phyloP scores from a whole-genome alignment of 2,329 filamentous ascomycete species.

The Tolypocladium sp. region DNA sequence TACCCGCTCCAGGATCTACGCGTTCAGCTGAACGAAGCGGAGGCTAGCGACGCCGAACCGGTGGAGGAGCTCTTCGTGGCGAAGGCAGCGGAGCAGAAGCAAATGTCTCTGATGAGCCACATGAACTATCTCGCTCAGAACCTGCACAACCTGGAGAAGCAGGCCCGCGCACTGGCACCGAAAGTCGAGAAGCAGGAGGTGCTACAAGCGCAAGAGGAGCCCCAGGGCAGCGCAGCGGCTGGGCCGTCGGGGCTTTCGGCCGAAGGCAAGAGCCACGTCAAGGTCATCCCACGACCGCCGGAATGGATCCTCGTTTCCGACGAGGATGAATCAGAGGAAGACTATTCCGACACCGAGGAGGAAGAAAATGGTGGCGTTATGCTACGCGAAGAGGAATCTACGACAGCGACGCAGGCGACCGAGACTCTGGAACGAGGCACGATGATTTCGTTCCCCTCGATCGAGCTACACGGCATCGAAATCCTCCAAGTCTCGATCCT shows the following conservation, averaged over 20 bases:
- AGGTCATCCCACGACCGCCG: conserved; percentile 64
- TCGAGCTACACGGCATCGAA: conserved; percentile 72
- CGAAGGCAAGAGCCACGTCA: conserved; percentile 54
- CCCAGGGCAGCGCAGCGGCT: conserved; percentile 3
- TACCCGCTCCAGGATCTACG: conserved; percentile 64
- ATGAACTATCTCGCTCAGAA: conserved; percentile 68
- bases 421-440: conserved; percentile 55
- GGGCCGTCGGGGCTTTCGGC: conserved; percentile 9
- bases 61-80: conserved; percentile 58
- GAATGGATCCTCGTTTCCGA: conserved; percentile 55
- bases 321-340: conserved; percentile 38
- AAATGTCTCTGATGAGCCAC: conserved; percentile 61
- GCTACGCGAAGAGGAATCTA: conserved; percentile 19
- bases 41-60: conserved; percentile 48
- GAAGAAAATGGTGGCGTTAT: conserved; percentile 32
- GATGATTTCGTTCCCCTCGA: conserved; percentile 67
- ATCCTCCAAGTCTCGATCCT: conserved; percentile 60
- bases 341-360: conserved; percentile 35
- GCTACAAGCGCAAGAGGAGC: conserved; percentile 1
- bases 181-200: conserved; percentile 5
- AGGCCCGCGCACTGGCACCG: conserved; percentile 23
- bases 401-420: conserved; percentile 4
- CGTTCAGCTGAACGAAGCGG: conserved; percentile 56
- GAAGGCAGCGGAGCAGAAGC: conserved; percentile 44
- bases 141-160: conserved; percentile 56